Evolutionary conservation across 2,329 filamentous ascomycete genomes (phyloP), one percentile per base, ranked within the genome.

Genomic region (Aplosporella prunicola): DNA sequence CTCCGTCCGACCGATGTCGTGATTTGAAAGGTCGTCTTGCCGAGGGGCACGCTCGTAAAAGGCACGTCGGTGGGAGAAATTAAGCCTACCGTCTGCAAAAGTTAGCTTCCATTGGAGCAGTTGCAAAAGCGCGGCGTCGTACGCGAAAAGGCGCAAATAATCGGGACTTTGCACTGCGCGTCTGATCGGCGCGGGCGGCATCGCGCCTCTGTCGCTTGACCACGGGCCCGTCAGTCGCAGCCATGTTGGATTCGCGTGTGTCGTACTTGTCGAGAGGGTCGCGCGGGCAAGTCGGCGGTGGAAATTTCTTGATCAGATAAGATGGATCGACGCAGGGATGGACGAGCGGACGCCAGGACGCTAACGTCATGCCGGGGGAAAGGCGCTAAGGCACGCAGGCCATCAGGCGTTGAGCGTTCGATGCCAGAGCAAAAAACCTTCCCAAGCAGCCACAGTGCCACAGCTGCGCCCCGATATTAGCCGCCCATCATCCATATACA

Each of bases 1-100:
- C 81, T 85, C 51, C 80, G 76, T 45, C 89, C 91, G 44, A 93
- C 83, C 0, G 86, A 96, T 20, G 91, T 98, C 22, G 91, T 96
- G 60, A 98, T 86, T 59, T 98, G 91, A 56, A 94, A 98, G 3
- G 87, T 93, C 1, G 85, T 89, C 63, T 93, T 94, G 41, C 91
- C 91, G 11, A 94, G 70, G 1, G 89, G 83, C 20, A 93, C 74
- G 5, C 82, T 82, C 2, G 89, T 88, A 55, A 98, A 96, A 0
- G 91, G 89, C 0, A 95, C 86, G 32, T 71, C 64, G 2, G 89
- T 95, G 1, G 91, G 86, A 5, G 91, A 95, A 2, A 98, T 86
- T 20, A 98, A 71, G 11, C 91, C 91, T 47, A 98, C 75, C 31
- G 89, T 95, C 85, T 94, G 56, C 10, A 34, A 27, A 27, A 20